phyloP scores from a whole-genome alignment of 805 yeast genomes.

The Saccharomyces mikatae region DNA sequence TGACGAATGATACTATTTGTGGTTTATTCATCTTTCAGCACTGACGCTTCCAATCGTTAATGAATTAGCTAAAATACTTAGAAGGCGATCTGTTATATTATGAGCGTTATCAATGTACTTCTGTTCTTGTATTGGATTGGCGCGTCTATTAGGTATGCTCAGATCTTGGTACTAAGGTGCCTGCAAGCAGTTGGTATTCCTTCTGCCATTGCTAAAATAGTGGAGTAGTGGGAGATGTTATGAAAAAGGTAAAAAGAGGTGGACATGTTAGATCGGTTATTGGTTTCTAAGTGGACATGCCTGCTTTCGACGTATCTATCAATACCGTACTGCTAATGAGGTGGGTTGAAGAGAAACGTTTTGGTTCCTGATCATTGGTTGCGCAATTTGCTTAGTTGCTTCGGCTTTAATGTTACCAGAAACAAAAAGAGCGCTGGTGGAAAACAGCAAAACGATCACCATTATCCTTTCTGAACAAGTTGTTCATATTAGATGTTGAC shows the following conservation, averaged over 20 bases:
- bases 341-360: constrained; percentile 72
- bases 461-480: constrained; percentile 30
- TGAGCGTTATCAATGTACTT: constrained; percentile 47
- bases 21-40: constrained; percentile 72
- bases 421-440: constrained; percentile 63
- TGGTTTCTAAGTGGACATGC: constrained; percentile 65
- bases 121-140: constrained; percentile 59
- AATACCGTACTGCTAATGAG: constrained; percentile 38
- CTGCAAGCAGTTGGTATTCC: constrained; percentile 71
- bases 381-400: constrained; percentile 37
- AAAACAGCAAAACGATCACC: constrained; percentile 73
- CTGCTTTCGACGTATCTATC: constrained; percentile 69
- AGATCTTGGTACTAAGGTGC: constrained; percentile 56
- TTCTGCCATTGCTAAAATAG: constrained; percentile 64
- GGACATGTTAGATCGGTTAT: constrained; percentile 55
- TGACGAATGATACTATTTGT: constrained; percentile 69
- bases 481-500: constrained; percentile 36
- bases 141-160: constrained; percentile 46
- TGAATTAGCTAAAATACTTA: constrained; percentile 57
- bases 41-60: constrained; percentile 63
- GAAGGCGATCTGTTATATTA: constrained; percentile 63
- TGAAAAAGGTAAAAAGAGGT: constrained; percentile 61
- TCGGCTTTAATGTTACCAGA: constrained; percentile 53
- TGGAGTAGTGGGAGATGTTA: constrained; percentile 69
- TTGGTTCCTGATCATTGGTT: constrained; percentile 63